A percentile compares a stretch with the other conserved stretches of the same genome.
These are phyloP conservation scores for Aciculosporium take DNA, from an alignment of 2,329 filamentous ascomycete genomes.

Conservation along the genomic window DNA sequence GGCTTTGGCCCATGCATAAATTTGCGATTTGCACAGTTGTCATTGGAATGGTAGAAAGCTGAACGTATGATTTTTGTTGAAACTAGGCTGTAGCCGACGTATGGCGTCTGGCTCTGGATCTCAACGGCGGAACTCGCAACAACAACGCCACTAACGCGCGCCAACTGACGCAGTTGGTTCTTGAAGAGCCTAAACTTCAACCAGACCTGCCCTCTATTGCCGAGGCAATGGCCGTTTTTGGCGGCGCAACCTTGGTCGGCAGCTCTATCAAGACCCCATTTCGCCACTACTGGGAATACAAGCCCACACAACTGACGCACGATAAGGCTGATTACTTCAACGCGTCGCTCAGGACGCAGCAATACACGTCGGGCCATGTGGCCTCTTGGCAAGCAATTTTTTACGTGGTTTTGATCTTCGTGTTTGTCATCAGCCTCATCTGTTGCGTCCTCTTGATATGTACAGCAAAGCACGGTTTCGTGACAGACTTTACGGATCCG, in stretches of 20 bases:
- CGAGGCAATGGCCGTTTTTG: conserved; percentile 59
- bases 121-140: conserved; percentile 40
- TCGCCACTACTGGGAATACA: conserved; percentile 35
- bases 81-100: conserved; percentile 31
- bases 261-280: conserved; percentile 46
- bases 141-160: conserved; percentile 45
- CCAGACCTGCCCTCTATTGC: conserved; percentile 49
- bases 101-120: conserved; percentile 40
- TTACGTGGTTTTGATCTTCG: conserved; percentile 48
- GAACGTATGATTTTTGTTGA: background rate
- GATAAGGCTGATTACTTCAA: conserved; percentile 43
- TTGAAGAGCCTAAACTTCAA: conserved; percentile 27
- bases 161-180: conserved; percentile 39
- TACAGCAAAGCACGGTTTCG: conserved; percentile 34
- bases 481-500: conserved; percentile 69
- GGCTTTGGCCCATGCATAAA: fast-evolving
- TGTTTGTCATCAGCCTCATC: conserved; percentile 52
- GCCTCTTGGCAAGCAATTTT: conserved; percentile 50
- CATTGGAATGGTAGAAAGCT: background rate
- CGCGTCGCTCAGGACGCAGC: conserved; percentile 46
- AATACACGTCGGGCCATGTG: conserved; percentile 55
- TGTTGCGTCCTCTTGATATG: conserved; percentile 47
- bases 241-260: conserved; percentile 50
- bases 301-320: conserved; percentile 20
- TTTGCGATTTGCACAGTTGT: background rate